phyloP scores from a whole-genome alignment of 345 rosid species.

The Orychophragmus violaceus region DNA sequence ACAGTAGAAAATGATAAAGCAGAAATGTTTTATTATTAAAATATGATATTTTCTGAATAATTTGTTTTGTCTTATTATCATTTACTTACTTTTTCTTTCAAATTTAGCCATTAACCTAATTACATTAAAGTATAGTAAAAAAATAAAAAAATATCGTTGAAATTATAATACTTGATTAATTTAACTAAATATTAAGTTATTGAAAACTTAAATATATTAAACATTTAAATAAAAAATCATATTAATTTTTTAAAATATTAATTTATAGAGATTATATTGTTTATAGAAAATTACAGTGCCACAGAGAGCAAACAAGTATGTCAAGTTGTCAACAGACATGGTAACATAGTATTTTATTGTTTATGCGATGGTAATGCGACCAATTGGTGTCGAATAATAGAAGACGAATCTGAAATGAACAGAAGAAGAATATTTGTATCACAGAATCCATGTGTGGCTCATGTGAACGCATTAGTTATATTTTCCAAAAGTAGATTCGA shows the following conservation, averaged over 20 bases:
- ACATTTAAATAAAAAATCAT: too few species aligned
- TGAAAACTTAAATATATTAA: too few species aligned
- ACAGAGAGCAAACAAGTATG: not conserved
- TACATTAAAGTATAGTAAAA: not conserved
- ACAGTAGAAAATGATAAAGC: not conserved
- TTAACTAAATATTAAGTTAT: too few species aligned
- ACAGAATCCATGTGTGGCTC: constrained; percentile 5
- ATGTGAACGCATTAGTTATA: not conserved
- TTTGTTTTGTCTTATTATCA: not conserved
- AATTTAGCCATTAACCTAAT: not conserved
- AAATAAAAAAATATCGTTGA: too few species aligned
- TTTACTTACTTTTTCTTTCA: not conserved
- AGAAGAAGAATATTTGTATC: not conserved
- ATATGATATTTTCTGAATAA: not conserved
- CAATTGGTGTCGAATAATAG: not conserved
- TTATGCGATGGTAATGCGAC: not conserved
- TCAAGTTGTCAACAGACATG: not conserved
- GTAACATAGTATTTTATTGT: not conserved
- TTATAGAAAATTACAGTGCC: not conserved
- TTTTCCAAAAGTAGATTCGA: not conserved
- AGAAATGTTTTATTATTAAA: not conserved
- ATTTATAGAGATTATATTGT: too few species aligned
- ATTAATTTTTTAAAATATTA: too few species aligned
- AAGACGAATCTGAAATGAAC: not conserved
- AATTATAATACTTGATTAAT: too few species aligned